These are phyloP conservation scores for Leptographium procerum DNA, from an alignment of 2,329 filamentous ascomycete species.

Conservation along the genomic window DNA sequence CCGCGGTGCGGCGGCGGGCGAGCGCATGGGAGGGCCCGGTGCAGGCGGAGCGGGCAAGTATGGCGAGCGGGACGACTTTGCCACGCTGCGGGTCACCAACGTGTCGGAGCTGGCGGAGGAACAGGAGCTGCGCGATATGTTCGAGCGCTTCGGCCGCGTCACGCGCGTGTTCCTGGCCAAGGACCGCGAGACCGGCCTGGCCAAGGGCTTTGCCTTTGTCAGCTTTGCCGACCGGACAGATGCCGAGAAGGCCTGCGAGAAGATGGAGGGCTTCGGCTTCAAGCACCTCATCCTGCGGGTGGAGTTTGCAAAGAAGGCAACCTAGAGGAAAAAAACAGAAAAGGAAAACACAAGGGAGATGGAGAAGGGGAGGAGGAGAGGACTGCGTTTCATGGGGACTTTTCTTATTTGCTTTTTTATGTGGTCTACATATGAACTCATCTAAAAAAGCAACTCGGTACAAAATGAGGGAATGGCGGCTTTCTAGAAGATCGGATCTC, in stretches of 20 bases:
- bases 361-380: no score
- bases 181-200: slow-evolving; percentile 88
- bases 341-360: background rate
- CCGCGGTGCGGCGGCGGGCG: slow-evolving; percentile 50
- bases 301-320: slow-evolving; percentile 68
- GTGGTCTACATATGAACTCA: background rate
- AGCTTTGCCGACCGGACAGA: slow-evolving; percentile 85
- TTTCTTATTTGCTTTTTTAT: background rate
- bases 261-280: slow-evolving; percentile 95
- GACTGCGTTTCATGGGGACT: background rate
- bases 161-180: slow-evolving; percentile 97
- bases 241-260: slow-evolving; percentile 84
- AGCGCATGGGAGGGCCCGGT: slow-evolving; percentile 51
- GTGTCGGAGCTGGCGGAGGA: slow-evolving; percentile 98
- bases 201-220: slow-evolving; percentile 99
- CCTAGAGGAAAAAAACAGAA: background rate
- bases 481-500: no score
- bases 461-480: background rate
- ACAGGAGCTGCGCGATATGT: slow-evolving; percentile 89
- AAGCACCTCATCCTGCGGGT: slow-evolving; percentile 78
- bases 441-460: background rate
- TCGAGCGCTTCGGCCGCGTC: slow-evolving; percentile 92
- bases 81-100: slow-evolving; percentile 94
- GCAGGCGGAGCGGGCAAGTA: slow-evolving; percentile 55
- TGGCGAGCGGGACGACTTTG: slow-evolving; percentile 86